Evolutionary conservation across 164 flowering plant genomes (phyloP), one percentile per base, ranked within the genome.

Genomic region (Chimonanthus salicifolius): DNA sequence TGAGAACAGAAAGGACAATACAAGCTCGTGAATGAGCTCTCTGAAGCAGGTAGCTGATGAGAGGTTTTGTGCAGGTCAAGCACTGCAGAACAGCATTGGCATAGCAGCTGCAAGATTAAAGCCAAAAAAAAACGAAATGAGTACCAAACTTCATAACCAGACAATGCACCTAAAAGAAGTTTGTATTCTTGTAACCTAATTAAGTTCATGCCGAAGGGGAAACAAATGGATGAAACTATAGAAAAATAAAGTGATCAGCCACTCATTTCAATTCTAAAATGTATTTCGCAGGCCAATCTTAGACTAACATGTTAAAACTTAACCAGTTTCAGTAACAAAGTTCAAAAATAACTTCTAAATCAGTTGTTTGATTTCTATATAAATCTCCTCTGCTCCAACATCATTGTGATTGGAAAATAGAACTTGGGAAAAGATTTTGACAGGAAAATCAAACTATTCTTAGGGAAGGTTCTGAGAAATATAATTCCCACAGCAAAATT

Each of bases 51-150:
- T 88, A 94, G 69, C 80, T 69, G 47, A 73, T 78, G 15, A 94
- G 89, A 72, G 98, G 98, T 85, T 85, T 88, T 79, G 98, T 94
- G 83, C 80, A 87, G 66, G 91, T 87, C 80, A 94, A 75, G 76
- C 97, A 90, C 80, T 94, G 98, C 83, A 94, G 74, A 62, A 90
- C 92, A 71, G 95, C 94, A 89, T 94, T 94, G 15, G 98, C 98
- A 80, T 91, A 91, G 82, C 98, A 94, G 73, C 98, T 94, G 97
- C 85, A 85, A 63, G 45, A 50, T 46, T 74, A 13, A 18, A 45
- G 62, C 20, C n/a, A 54, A 6, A 9, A 4, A 54, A 51, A 54
- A 54, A 54, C 5, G 11, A 54, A 5, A 54, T 11, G 60, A 9
- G 16, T 11, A 54, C n/a, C 16, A 54, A 11, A 11, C 11, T 11